Percentiles rank a stretch among this genome's conserved stretches.
These are phyloP conservation scores for Pleurotus ostreatus DNA, from an alignment of 768 basidiomycete species.

Conservation along the genomic window DNA sequence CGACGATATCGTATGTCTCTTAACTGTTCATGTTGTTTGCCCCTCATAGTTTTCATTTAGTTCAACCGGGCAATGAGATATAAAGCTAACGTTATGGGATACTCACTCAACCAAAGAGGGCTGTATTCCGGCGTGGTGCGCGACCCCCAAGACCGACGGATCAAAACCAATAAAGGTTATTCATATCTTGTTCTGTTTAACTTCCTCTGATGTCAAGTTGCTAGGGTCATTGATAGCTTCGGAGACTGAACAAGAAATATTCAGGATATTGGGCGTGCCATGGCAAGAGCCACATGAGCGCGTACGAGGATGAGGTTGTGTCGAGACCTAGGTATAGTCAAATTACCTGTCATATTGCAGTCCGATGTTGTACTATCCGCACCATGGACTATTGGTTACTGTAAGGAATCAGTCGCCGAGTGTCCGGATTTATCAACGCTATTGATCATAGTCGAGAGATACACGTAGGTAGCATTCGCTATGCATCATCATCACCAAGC, in stretches of 20 bases:
- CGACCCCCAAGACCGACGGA: conserved; percentile 55
- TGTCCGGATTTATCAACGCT: too few relatives aligned
- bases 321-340: too few relatives aligned
- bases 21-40: background rate
- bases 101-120: conserved; percentile 85
- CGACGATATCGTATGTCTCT: conserved; percentile 74
- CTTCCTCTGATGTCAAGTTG: background rate
- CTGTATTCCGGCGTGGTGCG: conserved; percentile 71
- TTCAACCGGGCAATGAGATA: conserved; percentile 88
- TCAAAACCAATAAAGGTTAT: conserved; percentile 60
- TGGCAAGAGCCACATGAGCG: conserved; percentile 84
- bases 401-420: too few relatives aligned
- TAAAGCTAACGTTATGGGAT: conserved; percentile 79
- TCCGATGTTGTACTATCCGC: too few relatives aligned
- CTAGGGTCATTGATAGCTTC: conserved; percentile 71
- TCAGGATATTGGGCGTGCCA: conserved; percentile 69
- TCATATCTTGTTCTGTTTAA: background rate
- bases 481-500: too few relatives aligned
- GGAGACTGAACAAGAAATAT: conserved; percentile 85
- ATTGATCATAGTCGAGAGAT: too few relatives aligned
- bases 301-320: conserved; percentile 34
- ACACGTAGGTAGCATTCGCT: too few relatives aligned
- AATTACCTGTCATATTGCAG: too few relatives aligned
- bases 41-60: conserved; percentile 29
- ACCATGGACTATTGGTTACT: too few relatives aligned